A percentile compares a stretch with the other conserved stretches of the same genome.
Conservation (phyloP, 129 eudicot species). For the Escallonia herrerae region DNA sequence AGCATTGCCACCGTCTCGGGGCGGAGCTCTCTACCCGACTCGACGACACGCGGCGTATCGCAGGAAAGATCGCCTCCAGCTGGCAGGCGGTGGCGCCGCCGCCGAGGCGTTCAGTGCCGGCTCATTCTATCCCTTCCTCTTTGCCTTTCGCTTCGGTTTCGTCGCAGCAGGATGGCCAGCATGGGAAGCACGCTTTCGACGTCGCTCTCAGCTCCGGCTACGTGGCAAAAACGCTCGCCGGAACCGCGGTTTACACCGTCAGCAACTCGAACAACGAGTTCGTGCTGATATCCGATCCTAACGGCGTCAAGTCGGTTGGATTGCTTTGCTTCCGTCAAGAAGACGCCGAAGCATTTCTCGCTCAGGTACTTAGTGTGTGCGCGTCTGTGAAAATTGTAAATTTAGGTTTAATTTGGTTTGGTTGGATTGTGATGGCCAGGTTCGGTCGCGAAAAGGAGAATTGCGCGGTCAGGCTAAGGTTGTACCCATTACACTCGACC, state of each 20-base stretch:
- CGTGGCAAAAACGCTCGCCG: conserved; percentile 71
- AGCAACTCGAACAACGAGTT: conserved; percentile 85
- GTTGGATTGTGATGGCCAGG: conserved; percentile 32
- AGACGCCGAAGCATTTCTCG: conserved; percentile 85
- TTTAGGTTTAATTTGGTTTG: no score
- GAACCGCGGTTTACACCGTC: conserved; percentile 82
- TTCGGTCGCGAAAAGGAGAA: conserved; percentile 58
- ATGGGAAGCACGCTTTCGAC: conserved; percentile 36
- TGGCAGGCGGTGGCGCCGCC: conserved; percentile 2
- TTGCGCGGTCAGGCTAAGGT: conserved; percentile 63
- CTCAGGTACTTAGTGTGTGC: conserved; percentile 14
- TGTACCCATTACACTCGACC: conserved; percentile 82
- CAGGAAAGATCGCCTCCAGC: conserved; percentile 22
- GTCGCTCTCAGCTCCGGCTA: conserved; percentile 40
- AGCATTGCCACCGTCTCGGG: conserved; percentile 46
- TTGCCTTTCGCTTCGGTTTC: conserved; percentile 69
- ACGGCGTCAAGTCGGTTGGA: conserved; percentile 68
- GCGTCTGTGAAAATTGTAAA: no score
- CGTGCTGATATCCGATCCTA: conserved; percentile 78
- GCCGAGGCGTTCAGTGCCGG: conserved; percentile 4
- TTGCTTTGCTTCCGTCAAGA: conserved; percentile 88
- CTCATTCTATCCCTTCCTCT: background rate
- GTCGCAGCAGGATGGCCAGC: conserved; percentile 12
- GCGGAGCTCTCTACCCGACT: conserved; percentile 48
- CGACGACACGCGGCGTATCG: conserved; percentile 36